Conservation (phyloP, 371 early-diverging fungal species). For the Ordospora colligata region DNA sequence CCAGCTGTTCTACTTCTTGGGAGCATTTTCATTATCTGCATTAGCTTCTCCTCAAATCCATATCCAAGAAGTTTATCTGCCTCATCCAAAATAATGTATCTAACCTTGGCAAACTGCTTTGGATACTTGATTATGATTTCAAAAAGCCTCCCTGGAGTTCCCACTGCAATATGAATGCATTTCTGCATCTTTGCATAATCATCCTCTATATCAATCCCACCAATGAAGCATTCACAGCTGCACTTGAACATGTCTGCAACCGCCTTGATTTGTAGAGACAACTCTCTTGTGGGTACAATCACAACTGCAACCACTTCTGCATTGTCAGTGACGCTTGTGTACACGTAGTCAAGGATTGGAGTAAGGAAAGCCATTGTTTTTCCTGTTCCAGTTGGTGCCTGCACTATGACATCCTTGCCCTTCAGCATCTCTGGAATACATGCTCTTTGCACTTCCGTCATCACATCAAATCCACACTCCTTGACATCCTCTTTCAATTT, state of each 20-base stretch:
- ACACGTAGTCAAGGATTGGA: conserved; percentile 63
- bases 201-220: conserved; percentile 85
- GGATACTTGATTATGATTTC: conserved; percentile 77
- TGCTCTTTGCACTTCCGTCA: conserved; percentile 47
- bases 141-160: conserved; percentile 89
- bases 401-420: conserved; percentile 70
- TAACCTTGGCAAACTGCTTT: conserved; percentile 37
- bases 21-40: conserved; percentile 18
- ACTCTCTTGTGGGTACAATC: conserved; percentile 88
- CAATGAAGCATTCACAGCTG: conserved; percentile 82
- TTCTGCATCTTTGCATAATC: conserved; percentile 80
- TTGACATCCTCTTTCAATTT: conserved; percentile 18
- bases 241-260: conserved; percentile 63
- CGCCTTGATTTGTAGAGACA: conserved; percentile 77
- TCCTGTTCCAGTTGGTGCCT: conserved; percentile 89
- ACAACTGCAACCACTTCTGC: conserved; percentile 65
- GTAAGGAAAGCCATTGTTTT: conserved; percentile 87
- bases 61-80: conserved; percentile 67
- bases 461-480: conserved; percentile 24
- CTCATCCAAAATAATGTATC: conserved; percentile 83
- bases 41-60: conserved; percentile 37
- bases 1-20: conserved; percentile 26
- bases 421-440: conserved; percentile 38
- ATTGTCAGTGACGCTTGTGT: background rate
- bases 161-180: conserved; percentile 80